These are phyloP conservation scores for Domatiomyces globalis DNA, from an alignment of 2,329 filamentous ascomycete genomes.

Conservation along the genomic window DNA sequence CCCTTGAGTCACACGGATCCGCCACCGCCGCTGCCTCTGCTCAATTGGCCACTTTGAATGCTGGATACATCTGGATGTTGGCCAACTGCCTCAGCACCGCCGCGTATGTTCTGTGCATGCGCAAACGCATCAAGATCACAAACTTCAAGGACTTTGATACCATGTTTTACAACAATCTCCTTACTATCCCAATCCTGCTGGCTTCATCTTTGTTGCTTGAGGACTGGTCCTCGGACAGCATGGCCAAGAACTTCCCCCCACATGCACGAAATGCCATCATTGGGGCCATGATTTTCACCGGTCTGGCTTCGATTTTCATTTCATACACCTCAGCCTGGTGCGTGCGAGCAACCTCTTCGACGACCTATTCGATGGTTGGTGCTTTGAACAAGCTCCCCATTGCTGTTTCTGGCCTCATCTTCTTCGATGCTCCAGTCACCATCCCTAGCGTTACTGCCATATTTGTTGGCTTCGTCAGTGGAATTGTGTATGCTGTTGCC, in stretches of 20 bases:
- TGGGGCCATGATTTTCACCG: constrained; percentile 84
- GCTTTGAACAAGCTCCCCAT: constrained; percentile 96
- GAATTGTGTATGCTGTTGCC: constrained; percentile 76
- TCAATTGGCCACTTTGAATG: constrained; percentile 77
- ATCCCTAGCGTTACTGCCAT: constrained; percentile 87
- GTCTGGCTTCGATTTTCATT: constrained; percentile 87
- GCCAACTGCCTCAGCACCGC: constrained; percentile 93
- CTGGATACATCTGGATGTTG: constrained; percentile 95
- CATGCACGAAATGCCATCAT: constrained; percentile 66
- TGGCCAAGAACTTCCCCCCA: constrained; percentile 76
- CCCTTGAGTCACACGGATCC: constrained; percentile 48
- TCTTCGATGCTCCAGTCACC: constrained; percentile 90
- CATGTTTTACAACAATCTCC: constrained; percentile 99
- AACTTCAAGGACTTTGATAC: constrained; percentile 99
- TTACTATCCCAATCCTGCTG: constrained; percentile 85
- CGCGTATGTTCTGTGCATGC: constrained; percentile 79
- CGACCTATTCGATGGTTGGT: constrained; percentile 97
- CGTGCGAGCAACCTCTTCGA: constrained; percentile 91
- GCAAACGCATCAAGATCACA: constrained; percentile 97
- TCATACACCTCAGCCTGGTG: constrained; percentile 99
- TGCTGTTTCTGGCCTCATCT: constrained; percentile 78
- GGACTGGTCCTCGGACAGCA: constrained; percentile 80
- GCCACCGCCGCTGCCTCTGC: constrained; percentile 47
- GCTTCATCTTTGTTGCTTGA: constrained; percentile 69
- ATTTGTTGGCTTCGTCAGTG: constrained; percentile 76